Percentiles rank a stretch among this genome's conserved stretches.
Conservation (phyloP, 148 eudicot genomes). For the Chenopodium berlandieri region DNA sequence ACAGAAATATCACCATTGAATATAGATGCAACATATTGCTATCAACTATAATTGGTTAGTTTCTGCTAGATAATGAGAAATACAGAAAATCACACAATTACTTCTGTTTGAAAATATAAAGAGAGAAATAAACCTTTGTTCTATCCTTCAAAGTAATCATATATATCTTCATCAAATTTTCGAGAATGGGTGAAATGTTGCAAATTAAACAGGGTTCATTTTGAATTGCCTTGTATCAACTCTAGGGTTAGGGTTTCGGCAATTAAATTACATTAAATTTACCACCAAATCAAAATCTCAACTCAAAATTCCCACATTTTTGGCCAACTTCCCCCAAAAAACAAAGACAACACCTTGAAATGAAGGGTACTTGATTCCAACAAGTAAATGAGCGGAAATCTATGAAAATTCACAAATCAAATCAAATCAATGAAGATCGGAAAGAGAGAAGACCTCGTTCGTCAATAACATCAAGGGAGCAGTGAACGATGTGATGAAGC, state of each 20-base stretch:
- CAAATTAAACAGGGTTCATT: not conserved
- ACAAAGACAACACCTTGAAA: not conserved
- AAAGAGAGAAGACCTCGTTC: constrained; percentile 66
- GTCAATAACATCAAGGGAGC: constrained; percentile 93
- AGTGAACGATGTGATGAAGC: constrained; percentile 98
- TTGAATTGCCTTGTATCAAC: not conserved
- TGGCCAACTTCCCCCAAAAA: not conserved
- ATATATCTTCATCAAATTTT: too few relatives aligned
- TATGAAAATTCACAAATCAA: not conserved
- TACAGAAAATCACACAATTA: too few relatives aligned
- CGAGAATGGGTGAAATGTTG: too few relatives aligned
- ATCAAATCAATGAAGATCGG: not conserved
- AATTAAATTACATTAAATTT: not conserved
- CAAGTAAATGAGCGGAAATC: not conserved
- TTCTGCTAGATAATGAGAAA: too few relatives aligned
- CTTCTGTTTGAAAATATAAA: too few relatives aligned
- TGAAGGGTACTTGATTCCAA: not conserved
- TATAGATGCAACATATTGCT: too few relatives aligned
- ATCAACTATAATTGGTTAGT: too few relatives aligned
- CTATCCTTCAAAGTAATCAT: too few relatives aligned
- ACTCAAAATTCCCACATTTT: not conserved
- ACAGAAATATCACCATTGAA: too few relatives aligned
- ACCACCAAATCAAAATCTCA: not conserved
- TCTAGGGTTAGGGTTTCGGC: not conserved
- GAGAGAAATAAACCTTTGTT: too few relatives aligned